Evolutionary conservation across 1,284 basidiomycete species (phyloP).

Genomic region (Leccinum subatratum): DNA sequence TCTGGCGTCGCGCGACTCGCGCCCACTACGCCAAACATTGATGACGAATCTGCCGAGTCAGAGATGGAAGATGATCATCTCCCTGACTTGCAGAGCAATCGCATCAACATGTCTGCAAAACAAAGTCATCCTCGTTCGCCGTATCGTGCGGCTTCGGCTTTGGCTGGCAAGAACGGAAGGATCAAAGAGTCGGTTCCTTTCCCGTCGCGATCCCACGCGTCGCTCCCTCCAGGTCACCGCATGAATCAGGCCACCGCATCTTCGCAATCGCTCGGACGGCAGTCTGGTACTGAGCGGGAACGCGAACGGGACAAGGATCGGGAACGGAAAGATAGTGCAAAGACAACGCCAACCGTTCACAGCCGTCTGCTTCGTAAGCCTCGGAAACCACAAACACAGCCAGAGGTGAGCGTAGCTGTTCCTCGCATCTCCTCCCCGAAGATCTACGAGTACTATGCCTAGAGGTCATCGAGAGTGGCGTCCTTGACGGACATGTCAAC

Average conservation of each 20-base stretch:
- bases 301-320: constrained; percentile 51
- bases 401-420: constrained; percentile 49
- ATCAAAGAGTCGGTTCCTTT: constrained; percentile 54
- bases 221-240: constrained; percentile 64
- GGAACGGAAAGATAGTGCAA: constrained; percentile 48
- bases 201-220: constrained; percentile 74
- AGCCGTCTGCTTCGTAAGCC: constrained; percentile 60
- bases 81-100: constrained; percentile 41
- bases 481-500: constrained; percentile 78
- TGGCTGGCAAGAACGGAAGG: constrained; percentile 36
- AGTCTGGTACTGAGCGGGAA: constrained; percentile 49
- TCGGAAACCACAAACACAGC: constrained; percentile 56
- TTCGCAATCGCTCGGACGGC: constrained; percentile 64
- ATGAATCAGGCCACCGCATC: constrained; percentile 51
- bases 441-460: constrained; percentile 74
- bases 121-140: constrained; percentile 72
- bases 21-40: constrained; percentile 52
- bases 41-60: constrained; percentile 66
- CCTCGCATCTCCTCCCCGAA: constrained; percentile 75
- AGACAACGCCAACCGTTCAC: constrained; percentile 37
- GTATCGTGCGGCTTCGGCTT: constrained; percentile 52
- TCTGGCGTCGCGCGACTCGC: constrained; percentile 30
- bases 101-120: constrained; percentile 42
- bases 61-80: constrained; percentile 62
- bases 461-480: constrained; percentile 77